Base-by-base conservation (phyloP, 805 yeast species). In the Komagataella pseudopastoris region DNA sequence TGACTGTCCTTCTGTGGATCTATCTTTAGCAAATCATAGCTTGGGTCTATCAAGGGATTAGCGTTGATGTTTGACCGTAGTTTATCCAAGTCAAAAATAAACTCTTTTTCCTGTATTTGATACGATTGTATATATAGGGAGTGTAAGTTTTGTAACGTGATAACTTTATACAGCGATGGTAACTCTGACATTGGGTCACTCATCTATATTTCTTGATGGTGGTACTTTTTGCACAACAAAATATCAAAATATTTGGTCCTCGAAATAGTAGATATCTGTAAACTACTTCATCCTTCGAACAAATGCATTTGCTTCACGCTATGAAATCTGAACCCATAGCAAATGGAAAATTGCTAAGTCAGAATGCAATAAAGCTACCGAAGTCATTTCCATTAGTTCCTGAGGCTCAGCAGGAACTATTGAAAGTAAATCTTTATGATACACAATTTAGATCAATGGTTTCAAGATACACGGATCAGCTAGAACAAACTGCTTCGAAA, bases 111-210 rank as follows among this genome's bases (percentile, higher is more conserved):
- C 61, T 1, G 65, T 16, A 53, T 50, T 64, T 66, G 44, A 63
- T 62, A 7, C 67, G 65, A 39, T 51, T 23, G 68, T 67, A 48
- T 54, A 52, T 61, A 67, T 50, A 66, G 56, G 17, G 69, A 65
- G 49, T 67, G 65, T 3, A 67, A 62, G 49, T 67, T 68, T 50
- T 67, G 71, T 30, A 67, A 56, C 6, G 71, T 67, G 23, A 67
- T 67, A 7, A 67, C 63, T 54, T 67, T 66, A 50, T 66, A 69
- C 23, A 67, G 56, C 6, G 60, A 58, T 3, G 70, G 63, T 36
- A 66, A 66, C 48, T 57, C 56, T 57, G 48, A 18, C 39, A 30
- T 30, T 30, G n/a, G 8, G 39, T 10, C 39, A 30, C 39, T 30
- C 6, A 30, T 30, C 14, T 7, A 6, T 12, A 10, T 30, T 30